A percentile compares a stretch with the other conserved stretches of the same genome.
Conservation (phyloP, 805 yeast genomes). For the Hanseniaspora occidentalis region DNA sequence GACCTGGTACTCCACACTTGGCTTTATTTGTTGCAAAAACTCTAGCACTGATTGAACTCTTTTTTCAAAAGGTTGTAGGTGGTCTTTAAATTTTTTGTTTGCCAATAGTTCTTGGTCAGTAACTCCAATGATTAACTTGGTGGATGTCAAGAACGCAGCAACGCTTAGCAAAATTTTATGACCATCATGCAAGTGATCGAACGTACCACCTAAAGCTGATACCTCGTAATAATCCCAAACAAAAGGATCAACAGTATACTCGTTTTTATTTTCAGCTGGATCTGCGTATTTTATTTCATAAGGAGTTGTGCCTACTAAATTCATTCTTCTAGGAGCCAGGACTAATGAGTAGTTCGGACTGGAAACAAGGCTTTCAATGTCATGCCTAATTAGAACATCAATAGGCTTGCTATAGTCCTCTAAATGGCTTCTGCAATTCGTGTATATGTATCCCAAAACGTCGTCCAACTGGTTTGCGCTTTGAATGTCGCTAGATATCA, state of each 20-base stretch:
- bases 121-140: conserved; percentile 61
- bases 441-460: background rate
- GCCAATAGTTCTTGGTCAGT: conserved; percentile 63
- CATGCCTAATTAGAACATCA: conserved; percentile 1
- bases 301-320: background rate
- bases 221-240: conserved; percentile 22
- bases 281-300: background rate
- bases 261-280: background rate
- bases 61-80: conserved; percentile 41
- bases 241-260: conserved; percentile 8
- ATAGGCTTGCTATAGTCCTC: background rate
- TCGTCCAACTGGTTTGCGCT: background rate
- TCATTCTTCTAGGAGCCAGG: background rate
- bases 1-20: conserved; percentile 35
- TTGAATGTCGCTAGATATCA: background rate
- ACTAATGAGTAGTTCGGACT: background rate
- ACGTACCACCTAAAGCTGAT: conserved; percentile 86
- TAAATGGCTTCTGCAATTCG: background rate
- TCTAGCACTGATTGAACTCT: conserved; percentile 35
- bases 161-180: conserved; percentile 76
- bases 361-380: background rate
- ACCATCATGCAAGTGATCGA: conserved; percentile 93
- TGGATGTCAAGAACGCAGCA: conserved; percentile 47
- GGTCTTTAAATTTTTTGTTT: conserved; percentile 63
- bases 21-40: conserved; percentile 39